Evolutionary conservation across 148 eudicot species (phyloP), one percentile per base, ranked within the genome.

Genomic region (Cornus suecica): DNA sequence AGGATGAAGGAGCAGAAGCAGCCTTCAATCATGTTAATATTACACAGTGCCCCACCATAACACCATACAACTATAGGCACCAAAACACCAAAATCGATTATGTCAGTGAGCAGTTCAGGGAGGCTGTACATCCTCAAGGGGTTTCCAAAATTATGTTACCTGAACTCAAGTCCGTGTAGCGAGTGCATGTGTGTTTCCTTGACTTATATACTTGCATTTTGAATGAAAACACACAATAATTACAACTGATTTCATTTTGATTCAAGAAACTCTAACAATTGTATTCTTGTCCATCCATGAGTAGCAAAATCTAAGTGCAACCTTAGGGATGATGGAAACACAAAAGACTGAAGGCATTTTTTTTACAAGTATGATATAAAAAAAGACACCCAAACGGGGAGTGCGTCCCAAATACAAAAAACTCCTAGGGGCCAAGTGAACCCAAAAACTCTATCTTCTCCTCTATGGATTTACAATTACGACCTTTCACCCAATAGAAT

Each of bases 71-170:
- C 51, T 8, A 48, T 42, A 28, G 27, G 23, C 26, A 71, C 31
- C 15, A 54, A 31, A 20, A n/a, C n/a, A n/a, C n/a, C n/a, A n/a
- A n/a, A 71, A 4, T 10, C 74, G 62, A 56, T 22, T 11, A 30
- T 71, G 64, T 71, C 65, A 72, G 31, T 60, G 34, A 13, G 48
- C 29, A 31, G 54, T 48, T 48, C 18, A 48, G 54, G 54, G 54
- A 37, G 42, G 42, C 42, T 37, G 42, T 37, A 4, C 42, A 37
- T 37, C 42, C 42, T 37, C 42, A 37, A 37, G 9, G 42, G 42
- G 6, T 37, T 32, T 32, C 37, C 37, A 32, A 32, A 32, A 3
- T 8, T 32, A 32, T 32, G 37, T 32, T 32, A 32, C 37, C 37
- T 32, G 37, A 8, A 32, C 37, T 32, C 37, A 8, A 8, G 7